Conservation (phyloP, 768 basidiomycete species). For the Mycena crocata region DNA sequence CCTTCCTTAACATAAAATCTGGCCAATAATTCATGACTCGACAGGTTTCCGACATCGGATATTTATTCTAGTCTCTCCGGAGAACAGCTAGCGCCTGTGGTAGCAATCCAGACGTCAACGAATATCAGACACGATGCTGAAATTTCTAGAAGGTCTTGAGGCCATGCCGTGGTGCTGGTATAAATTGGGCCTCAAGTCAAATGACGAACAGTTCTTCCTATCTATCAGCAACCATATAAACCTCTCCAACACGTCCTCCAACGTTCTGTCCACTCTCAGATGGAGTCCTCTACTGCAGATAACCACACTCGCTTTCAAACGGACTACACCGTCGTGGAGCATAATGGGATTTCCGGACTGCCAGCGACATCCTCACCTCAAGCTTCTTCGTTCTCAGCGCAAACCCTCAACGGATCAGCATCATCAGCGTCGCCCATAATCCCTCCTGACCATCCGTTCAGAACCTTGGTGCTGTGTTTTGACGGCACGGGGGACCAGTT, state of each 20-base stretch:
- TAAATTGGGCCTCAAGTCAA: not conserved
- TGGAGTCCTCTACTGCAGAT: slow-evolving; percentile 12
- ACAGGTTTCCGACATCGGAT: not conserved
- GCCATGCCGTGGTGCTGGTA: not conserved
- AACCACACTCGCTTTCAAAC: slow-evolving; percentile 20
- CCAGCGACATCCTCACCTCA: slow-evolving; percentile 14
- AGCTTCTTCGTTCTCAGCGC: slow-evolving; percentile 5
- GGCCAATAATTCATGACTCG: not conserved
- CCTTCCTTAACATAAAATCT: not conserved
- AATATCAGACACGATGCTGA: not conserved
- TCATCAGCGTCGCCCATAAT: slow-evolving; percentile 10
- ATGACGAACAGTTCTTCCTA: not conserved
- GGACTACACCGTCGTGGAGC: slow-evolving; percentile 16
- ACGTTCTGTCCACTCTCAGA: not conserved
- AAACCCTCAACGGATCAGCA: slow-evolving; percentile 2
- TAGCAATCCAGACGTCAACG: not conserved
- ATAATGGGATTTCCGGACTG: slow-evolving; percentile 17
- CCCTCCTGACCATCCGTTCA: slow-evolving; percentile 31
- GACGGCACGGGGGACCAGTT: slow-evolving; percentile 62
- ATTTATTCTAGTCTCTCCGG: not conserved
- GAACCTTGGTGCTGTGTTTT: slow-evolving; percentile 36
- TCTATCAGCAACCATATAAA: slow-evolving; percentile 15
- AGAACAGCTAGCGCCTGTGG: not conserved
- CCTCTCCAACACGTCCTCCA: not conserved
- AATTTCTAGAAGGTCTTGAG: not conserved